Evolutionary conservation across 495 filamentous ascomycete species (phyloP).

Genomic region (Pyronema omphalodes): DNA sequence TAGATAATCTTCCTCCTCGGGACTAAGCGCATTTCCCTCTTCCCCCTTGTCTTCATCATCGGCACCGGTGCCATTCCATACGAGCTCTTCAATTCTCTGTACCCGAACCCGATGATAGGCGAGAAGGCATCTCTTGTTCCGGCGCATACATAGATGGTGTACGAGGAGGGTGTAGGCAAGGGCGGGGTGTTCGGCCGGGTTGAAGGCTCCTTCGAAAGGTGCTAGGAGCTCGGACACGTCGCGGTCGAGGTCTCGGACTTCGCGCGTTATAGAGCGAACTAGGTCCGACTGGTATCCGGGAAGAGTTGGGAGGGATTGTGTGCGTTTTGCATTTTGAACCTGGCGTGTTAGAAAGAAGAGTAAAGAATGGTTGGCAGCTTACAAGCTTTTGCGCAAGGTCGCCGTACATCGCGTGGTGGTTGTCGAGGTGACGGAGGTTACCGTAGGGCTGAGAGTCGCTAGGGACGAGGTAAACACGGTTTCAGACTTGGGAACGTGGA

Average conservation of each 20-base stretch:
- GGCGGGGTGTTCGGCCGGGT: constrained; percentile 66
- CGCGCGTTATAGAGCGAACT: constrained; percentile 67
- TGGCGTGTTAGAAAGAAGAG: constrained; percentile 25
- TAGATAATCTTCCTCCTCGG: constrained; percentile 95
- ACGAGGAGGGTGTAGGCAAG: constrained; percentile 77
- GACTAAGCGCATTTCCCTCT: constrained; percentile 61
- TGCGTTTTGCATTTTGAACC: constrained; percentile 96
- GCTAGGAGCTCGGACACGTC: constrained; percentile 66
- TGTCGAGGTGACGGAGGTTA: not conserved
- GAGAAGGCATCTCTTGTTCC: constrained; percentile 90
- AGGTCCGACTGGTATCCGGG: constrained; percentile 89
- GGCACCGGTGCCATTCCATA: constrained; percentile 72
- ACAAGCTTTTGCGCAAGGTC: constrained; percentile 77
- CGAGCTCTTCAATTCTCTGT: constrained; percentile 84
- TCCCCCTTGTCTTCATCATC: constrained; percentile 30
- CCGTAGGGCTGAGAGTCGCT: too few relatives aligned
- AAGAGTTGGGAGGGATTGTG: constrained; percentile 68
- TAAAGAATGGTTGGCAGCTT: constrained; percentile 12
- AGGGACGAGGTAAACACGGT: too few relatives aligned
- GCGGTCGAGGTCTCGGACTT: constrained; percentile 87
- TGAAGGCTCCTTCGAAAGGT: constrained; percentile 64
- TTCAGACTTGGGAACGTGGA: too few relatives aligned
- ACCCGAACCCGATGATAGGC: constrained; percentile 83
- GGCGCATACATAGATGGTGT: constrained; percentile 82
- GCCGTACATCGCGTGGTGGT: constrained; percentile 53